Percentiles rank a stretch among this genome's conserved stretches.
phyloP scores from a whole-genome alignment of 139 green algal species.

The Chlorella sp. region DNA sequence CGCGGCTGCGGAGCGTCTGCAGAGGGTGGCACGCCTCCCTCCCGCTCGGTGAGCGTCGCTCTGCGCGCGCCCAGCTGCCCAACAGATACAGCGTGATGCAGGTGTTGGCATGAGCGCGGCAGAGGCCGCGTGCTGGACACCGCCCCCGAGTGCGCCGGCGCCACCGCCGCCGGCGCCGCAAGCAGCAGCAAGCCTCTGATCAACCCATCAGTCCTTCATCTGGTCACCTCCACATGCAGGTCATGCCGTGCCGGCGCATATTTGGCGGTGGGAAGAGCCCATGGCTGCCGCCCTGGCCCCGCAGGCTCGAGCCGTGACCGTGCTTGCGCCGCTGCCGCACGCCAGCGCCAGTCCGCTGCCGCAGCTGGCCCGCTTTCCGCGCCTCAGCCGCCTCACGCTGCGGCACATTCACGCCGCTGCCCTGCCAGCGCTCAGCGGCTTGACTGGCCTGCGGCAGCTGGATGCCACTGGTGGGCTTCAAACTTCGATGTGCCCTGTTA shows the following conservation, averaged over 20 bases:
- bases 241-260: background rate
- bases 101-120: too few species aligned
- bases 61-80: too few species aligned
- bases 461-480: slow-evolving; percentile 6
- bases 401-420: background rate
- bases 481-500: background rate
- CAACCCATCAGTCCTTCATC: background rate
- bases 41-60: background rate
- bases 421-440: background rate
- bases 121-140: too few species aligned
- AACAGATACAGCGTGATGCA: too few species aligned
- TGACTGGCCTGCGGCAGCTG: background rate
- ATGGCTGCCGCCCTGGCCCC: background rate
- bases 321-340: slow-evolving; percentile 10
- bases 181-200: background rate
- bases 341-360: background rate
- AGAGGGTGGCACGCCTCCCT: background rate
- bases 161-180: background rate
- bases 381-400: slow-evolving; percentile 5
- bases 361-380: background rate
- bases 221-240: background rate
- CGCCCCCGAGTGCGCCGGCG: background rate
- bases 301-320: background rate
- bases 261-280: background rate
- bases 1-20: background rate